Conservation (phyloP, 2,329 filamentous ascomycete genomes). For the Camptophora hylomeconis region DNA sequence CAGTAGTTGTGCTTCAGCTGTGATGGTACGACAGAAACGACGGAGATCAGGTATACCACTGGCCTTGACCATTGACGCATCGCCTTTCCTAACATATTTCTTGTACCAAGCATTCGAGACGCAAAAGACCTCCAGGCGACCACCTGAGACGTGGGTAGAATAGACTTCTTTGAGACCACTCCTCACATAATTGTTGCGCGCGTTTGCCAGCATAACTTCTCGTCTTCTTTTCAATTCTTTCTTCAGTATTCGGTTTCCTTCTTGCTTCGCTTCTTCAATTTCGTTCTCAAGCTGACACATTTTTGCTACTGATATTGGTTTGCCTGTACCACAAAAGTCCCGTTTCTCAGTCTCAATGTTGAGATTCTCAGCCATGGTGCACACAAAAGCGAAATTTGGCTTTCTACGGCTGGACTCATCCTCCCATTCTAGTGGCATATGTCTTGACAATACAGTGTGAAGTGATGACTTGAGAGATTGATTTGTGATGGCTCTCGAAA, state of each 20-base stretch:
- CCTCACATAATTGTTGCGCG: constrained; percentile 21
- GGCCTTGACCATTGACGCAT: constrained; percentile 17
- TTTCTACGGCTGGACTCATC: constrained; percentile 15
- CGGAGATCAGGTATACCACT: constrained; percentile 24
- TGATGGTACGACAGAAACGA: constrained; percentile 22
- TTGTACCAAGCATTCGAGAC: constrained; percentile 25
- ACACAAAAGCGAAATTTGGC: constrained; percentile 23
- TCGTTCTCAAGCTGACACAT: too few species aligned
- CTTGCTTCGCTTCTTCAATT: too few species aligned
- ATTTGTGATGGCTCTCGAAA: constrained; percentile 22
- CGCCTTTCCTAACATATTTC: constrained; percentile 21
- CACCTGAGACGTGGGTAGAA: constrained; percentile 13
- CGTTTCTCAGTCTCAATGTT: constrained; percentile 17
- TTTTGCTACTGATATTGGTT: constrained; percentile 5
- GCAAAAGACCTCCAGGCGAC: constrained; percentile 23
- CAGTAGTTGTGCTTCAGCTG: constrained; percentile 21
- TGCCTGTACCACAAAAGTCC: constrained; percentile 20
- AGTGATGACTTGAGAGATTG: constrained; percentile 23
- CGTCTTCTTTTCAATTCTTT: too few species aligned
- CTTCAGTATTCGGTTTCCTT: too few species aligned
- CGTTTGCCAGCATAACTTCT: constrained; percentile 20
- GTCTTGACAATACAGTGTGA: constrained; percentile 18
- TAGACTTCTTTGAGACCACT: constrained; percentile 19
- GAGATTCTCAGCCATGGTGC: constrained; percentile 22
- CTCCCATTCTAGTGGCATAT: constrained; percentile 21